Percentiles rank a stretch among this genome's conserved stretches.
phyloP scores from a whole-genome alignment of 2,329 filamentous ascomycete genomes.

The Colletotrichum camelliae region DNA sequence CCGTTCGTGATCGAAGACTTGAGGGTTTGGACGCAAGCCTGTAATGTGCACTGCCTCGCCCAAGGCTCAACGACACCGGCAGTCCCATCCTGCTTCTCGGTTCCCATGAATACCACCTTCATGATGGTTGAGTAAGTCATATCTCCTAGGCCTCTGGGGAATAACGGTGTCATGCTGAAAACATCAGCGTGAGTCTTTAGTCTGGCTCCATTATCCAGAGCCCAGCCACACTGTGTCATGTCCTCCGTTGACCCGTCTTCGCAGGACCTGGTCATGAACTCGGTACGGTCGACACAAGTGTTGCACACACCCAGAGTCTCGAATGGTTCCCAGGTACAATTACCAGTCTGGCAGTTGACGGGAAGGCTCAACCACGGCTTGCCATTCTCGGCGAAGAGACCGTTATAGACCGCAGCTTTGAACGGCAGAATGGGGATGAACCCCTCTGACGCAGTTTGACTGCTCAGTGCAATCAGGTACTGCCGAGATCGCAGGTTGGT shows the following conservation, averaged over 20 bases:
- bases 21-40: slow-evolving; percentile 35
- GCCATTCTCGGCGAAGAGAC: slow-evolving; percentile 36
- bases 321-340: slow-evolving; percentile 27
- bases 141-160: slow-evolving; percentile 29
- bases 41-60: slow-evolving; percentile 34
- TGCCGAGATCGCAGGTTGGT: slow-evolving; percentile 30
- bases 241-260: neutral
- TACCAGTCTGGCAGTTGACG: slow-evolving; percentile 21
- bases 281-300: slow-evolving; percentile 26
- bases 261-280: slow-evolving; percentile 32
- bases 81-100: slow-evolving; percentile 28
- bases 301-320: slow-evolving; percentile 26
- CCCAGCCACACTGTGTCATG: slow-evolving; percentile 32
- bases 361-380: slow-evolving; percentile 24
- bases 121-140: slow-evolving; percentile 35
- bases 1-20: slow-evolving; percentile 29
- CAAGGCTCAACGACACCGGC: slow-evolving; percentile 30
- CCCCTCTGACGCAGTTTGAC: slow-evolving; percentile 25
- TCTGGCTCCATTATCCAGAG: slow-evolving; percentile 29
- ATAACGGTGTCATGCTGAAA: slow-evolving; percentile 36
- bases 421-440: slow-evolving; percentile 37
- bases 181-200: slow-evolving; percentile 29
- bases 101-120: slow-evolving; percentile 38
- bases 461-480: slow-evolving; percentile 31
- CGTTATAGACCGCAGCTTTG: slow-evolving; percentile 38